Evolutionary conservation across 1,284 basidiomycete genomes (phyloP).

Genomic region (Cryptococcus floricola): DNA sequence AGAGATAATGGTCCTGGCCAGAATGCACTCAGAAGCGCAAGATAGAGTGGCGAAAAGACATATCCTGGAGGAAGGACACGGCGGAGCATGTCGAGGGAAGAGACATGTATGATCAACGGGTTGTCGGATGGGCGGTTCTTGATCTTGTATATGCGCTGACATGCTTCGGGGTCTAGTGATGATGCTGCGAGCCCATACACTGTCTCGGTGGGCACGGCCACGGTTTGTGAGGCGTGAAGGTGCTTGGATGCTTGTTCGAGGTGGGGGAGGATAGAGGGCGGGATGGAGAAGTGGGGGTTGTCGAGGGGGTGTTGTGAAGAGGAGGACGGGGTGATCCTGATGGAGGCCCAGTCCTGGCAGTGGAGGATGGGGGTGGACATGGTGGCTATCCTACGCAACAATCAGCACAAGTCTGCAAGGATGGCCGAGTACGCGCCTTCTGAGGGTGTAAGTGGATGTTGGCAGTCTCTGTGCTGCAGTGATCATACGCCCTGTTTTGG

Average conservation of each 20-base stretch:
- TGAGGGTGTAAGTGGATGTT: too few species aligned
- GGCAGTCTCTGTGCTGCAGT: too few species aligned
- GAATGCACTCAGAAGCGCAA: conserved; percentile 70
- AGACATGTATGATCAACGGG: conserved; percentile 95
- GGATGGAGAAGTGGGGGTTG: conserved; percentile 29
- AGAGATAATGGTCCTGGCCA: conserved; percentile 96
- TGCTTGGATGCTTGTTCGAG: conserved; percentile 37
- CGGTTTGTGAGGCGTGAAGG: conserved; percentile 47
- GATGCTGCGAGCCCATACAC: conserved; percentile 94
- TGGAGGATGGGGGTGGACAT: conserved; percentile 31
- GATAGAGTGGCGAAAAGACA: conserved; percentile 61
- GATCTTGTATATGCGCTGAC: conserved; percentile 73
- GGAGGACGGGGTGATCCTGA: conserved; percentile 18
- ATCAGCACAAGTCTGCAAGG: too few species aligned
- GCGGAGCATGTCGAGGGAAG: conserved; percentile 74
- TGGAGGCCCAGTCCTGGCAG: conserved; percentile 18
- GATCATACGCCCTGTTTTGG: too few species aligned
- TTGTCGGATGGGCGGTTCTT: conserved; percentile 95
- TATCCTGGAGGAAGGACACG: conserved; percentile 66
- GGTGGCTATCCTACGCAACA: not conserved
- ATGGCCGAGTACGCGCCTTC: too few species aligned
- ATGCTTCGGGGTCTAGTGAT: conserved; percentile 64
- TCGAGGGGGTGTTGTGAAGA: conserved; percentile 31
- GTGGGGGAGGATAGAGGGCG: conserved; percentile 20
- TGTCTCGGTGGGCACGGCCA: conserved; percentile 96